These are phyloP conservation scores for Pancytospora philotis DNA, from an alignment of 371 early-diverging fungal species.

Conservation along the genomic window DNA sequence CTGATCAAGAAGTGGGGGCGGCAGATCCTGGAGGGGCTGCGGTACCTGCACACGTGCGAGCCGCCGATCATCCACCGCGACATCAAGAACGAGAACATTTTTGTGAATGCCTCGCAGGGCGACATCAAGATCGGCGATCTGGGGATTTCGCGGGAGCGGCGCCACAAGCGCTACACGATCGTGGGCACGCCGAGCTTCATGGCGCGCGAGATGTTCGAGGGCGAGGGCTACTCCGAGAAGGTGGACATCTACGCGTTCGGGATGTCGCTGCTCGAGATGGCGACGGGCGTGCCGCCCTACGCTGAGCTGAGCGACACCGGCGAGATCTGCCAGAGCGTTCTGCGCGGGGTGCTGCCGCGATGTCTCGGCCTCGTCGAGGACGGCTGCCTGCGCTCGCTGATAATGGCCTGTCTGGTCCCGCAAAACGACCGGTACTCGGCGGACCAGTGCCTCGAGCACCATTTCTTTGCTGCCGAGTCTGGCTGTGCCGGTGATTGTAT, in stretches of 20 bases:
- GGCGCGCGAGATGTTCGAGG: constrained; percentile 61
- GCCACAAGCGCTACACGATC: constrained; percentile 69
- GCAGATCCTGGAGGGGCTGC: constrained; percentile 64
- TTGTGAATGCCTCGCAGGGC: constrained; percentile 75
- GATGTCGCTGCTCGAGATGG: constrained; percentile 76
- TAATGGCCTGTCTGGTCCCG: constrained; percentile 66
- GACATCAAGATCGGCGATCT: constrained; percentile 82
- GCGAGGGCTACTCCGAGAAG: constrained; percentile 73
- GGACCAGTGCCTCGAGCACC: constrained; percentile 67
- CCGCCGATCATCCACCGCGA: constrained; percentile 78
- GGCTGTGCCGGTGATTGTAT: constrained; percentile 50
- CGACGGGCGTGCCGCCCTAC: constrained; percentile 74
- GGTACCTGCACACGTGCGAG: constrained; percentile 67
- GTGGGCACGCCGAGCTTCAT: constrained; percentile 79
- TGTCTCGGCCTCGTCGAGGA: constrained; percentile 65
- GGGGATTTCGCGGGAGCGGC: constrained; percentile 72
- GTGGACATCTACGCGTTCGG: constrained; percentile 82
- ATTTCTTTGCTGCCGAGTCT: constrained; percentile 69
- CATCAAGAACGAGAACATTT: constrained; percentile 67
- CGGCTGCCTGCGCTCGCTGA: constrained; percentile 66
- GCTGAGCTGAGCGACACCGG: constrained; percentile 72
- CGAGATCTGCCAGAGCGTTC: constrained; percentile 72
- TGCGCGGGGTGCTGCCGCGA: constrained; percentile 70
- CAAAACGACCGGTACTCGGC: constrained; percentile 68
- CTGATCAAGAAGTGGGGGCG: constrained; percentile 44